These are phyloP conservation scores for Ogataea ganodermae DNA, from an alignment of 805 yeast species.

Conservation along the genomic window DNA sequence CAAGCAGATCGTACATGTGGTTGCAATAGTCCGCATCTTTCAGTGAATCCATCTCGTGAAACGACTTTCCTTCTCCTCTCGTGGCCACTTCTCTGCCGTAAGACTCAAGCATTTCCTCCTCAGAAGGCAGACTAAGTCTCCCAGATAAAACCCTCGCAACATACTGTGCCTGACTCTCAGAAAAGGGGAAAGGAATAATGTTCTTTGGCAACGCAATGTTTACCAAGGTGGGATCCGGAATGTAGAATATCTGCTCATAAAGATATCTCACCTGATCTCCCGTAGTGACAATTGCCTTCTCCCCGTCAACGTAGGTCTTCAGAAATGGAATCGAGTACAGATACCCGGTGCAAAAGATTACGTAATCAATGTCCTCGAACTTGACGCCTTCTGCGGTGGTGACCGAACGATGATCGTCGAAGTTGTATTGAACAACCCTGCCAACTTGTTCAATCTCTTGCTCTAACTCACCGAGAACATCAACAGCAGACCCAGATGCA, in stretches of 20 bases:
- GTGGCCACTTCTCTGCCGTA: slow-evolving; percentile 37
- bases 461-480: slow-evolving; percentile 27
- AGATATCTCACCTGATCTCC: slow-evolving; percentile 41
- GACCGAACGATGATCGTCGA: slow-evolving; percentile 36
- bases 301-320: slow-evolving; percentile 35
- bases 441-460: slow-evolving; percentile 31
- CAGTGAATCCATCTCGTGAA: slow-evolving; percentile 58
- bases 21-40: slow-evolving; percentile 61
- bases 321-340: slow-evolving; percentile 65
- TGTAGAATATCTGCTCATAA: slow-evolving; percentile 50
- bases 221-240: slow-evolving; percentile 46
- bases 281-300: slow-evolving; percentile 29
- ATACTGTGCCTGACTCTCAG: slow-evolving; percentile 50
- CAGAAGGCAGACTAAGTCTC: slow-evolving; percentile 42
- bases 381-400: slow-evolving; percentile 50
- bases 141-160: slow-evolving; percentile 46
- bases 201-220: slow-evolving; percentile 45
- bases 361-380: slow-evolving; percentile 50
- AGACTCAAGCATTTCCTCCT: slow-evolving; percentile 37
- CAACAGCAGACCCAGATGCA: slow-evolving; percentile 33
- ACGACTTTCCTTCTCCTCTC: slow-evolving; percentile 49
- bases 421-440: slow-evolving; percentile 29
- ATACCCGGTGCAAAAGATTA: slow-evolving; percentile 79
- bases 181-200: slow-evolving; percentile 52
- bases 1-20: slow-evolving; percentile 40